These are phyloP conservation scores for Fusarium xyrophilum DNA, from an alignment of 2,329 filamentous ascomycete species.

Conservation along the genomic window DNA sequence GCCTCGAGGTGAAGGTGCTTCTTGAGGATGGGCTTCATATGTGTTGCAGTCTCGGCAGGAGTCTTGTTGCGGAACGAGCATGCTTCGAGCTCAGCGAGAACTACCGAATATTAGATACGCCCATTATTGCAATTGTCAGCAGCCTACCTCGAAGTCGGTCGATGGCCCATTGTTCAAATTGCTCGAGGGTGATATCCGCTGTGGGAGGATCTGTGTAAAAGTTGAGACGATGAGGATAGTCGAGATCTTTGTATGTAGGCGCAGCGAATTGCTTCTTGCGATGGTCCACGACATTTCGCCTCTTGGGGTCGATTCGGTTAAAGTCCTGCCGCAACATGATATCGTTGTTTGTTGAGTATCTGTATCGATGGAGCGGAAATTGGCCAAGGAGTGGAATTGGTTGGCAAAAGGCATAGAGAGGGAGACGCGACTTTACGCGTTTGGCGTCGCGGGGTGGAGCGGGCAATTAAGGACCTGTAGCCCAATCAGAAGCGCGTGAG, in stretches of 20 bases:
- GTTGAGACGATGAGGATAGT: constrained; percentile 87
- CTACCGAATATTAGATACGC: constrained; percentile 50
- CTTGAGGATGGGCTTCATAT: constrained; percentile 86
- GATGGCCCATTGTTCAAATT: constrained; percentile 99
- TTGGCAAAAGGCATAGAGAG: constrained; percentile 22
- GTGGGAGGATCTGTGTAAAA: constrained; percentile 90
- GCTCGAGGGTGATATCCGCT: constrained; percentile 91
- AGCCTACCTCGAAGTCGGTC: constrained; percentile 78
- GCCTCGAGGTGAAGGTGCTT: constrained; percentile 85
- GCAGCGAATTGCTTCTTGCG: constrained; percentile 88
- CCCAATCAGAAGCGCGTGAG: constrained; percentile 24
- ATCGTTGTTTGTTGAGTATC: constrained; percentile 13
- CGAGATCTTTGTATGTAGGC: constrained; percentile 75
- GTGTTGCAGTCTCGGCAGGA: constrained; percentile 77
- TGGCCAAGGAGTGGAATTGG: constrained; percentile 20
- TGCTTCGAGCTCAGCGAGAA: constrained; percentile 87
- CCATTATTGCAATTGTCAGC: fast-evolving
- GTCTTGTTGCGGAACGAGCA: constrained; percentile 94
- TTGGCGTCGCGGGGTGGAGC: constrained; percentile 31
- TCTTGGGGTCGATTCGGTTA: constrained; percentile 70
- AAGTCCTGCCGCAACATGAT: constrained; percentile 59
- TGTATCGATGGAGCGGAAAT: constrained; percentile 14
- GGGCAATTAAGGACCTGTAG: constrained; percentile 33
- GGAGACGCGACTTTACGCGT: constrained; percentile 48
- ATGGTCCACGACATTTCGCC: constrained; percentile 76